Conservation (phyloP, 257 asterid species). For the Osmanthus fragrans region DNA sequence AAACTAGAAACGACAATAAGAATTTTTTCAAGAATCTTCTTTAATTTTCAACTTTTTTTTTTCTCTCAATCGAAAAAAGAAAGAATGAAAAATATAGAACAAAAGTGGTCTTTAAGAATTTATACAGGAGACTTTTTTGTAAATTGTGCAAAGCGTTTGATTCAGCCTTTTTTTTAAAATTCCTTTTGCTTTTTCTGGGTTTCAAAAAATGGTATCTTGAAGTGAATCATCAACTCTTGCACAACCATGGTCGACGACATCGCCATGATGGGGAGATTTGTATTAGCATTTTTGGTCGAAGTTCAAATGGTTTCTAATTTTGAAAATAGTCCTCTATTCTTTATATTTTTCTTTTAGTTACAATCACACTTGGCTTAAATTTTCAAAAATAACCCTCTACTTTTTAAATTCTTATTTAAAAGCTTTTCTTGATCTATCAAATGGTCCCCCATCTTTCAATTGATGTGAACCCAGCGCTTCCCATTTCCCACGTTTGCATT, state of each 20-base stretch:
- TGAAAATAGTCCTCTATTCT: too few relatives aligned
- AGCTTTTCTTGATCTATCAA: not conserved
- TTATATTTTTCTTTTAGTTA: too few relatives aligned
- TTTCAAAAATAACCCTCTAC: too few relatives aligned
- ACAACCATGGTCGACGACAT: slow-evolving; percentile 32
- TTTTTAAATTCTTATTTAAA: not conserved
- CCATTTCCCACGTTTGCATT: not conserved
- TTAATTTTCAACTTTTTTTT: slow-evolving; percentile 7
- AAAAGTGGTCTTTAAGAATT: slow-evolving; percentile 35
- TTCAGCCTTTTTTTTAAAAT: slow-evolving; percentile 21
- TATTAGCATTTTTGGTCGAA: not conserved
- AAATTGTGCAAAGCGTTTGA: slow-evolving; percentile 11
- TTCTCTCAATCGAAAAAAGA: slow-evolving; percentile 12
- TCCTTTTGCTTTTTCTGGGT: slow-evolving; percentile 22
- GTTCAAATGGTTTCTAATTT: not conserved
- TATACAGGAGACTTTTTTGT: slow-evolving; percentile 27
- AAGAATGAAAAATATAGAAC: slow-evolving; percentile 24
- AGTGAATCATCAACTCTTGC: slow-evolving; percentile 37
- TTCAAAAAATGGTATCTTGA: slow-evolving; percentile 38
- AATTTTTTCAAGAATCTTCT: slow-evolving; percentile 6
- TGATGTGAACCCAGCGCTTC: not conserved
- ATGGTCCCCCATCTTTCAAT: not conserved
- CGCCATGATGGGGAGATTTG: slow-evolving; percentile 3
- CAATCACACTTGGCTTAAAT: too few relatives aligned
- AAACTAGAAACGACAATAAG: slow-evolving; percentile 1